phyloP scores from a whole-genome alignment of 1,139 yeast species.

The Pichia sp. region DNA sequence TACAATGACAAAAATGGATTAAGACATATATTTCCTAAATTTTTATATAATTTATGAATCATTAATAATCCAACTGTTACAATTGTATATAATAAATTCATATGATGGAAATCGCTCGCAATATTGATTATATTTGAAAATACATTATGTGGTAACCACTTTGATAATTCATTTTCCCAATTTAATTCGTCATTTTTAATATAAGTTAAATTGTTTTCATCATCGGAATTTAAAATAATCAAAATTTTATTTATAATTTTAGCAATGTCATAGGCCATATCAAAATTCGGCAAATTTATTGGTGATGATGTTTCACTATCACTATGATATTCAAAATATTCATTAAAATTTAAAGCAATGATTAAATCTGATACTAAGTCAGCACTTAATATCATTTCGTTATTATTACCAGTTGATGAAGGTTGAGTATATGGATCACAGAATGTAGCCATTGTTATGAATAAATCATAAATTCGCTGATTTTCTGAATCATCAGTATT shows the following conservation, averaged over 20 bases:
- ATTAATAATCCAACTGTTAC: slow-evolving; percentile 45
- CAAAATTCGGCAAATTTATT: slow-evolving; percentile 29
- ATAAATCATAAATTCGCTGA: slow-evolving; percentile 19
- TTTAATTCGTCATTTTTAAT: slow-evolving; percentile 40
- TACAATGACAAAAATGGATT: slow-evolving; percentile 59
- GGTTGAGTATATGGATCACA: slow-evolving; percentile 70
- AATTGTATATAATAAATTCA: slow-evolving; percentile 48
- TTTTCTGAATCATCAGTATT: not conserved
- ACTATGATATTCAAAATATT: slow-evolving; percentile 11
- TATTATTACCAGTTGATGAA: slow-evolving; percentile 45
- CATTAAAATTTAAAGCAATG: slow-evolving; percentile 36
- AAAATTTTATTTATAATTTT: slow-evolving; percentile 39
- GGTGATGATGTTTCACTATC: not conserved
- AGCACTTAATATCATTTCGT: slow-evolving; percentile 40
- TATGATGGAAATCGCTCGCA: slow-evolving; percentile 29
- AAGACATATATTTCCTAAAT: slow-evolving; percentile 36
- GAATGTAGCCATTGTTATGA: slow-evolving; percentile 35
- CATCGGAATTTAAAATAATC: slow-evolving; percentile 38
- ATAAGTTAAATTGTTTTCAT: slow-evolving; percentile 40
- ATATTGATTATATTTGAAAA: slow-evolving; percentile 26
- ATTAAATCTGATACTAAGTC: slow-evolving; percentile 48
- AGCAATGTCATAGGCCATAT: slow-evolving; percentile 39
- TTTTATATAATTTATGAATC: slow-evolving; percentile 45
- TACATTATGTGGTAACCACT: slow-evolving; percentile 49
- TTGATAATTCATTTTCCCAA: slow-evolving; percentile 37